These are phyloP conservation scores for Diaporthe batatas DNA, from an alignment of 2,329 filamentous ascomycete species.

Conservation along the genomic window DNA sequence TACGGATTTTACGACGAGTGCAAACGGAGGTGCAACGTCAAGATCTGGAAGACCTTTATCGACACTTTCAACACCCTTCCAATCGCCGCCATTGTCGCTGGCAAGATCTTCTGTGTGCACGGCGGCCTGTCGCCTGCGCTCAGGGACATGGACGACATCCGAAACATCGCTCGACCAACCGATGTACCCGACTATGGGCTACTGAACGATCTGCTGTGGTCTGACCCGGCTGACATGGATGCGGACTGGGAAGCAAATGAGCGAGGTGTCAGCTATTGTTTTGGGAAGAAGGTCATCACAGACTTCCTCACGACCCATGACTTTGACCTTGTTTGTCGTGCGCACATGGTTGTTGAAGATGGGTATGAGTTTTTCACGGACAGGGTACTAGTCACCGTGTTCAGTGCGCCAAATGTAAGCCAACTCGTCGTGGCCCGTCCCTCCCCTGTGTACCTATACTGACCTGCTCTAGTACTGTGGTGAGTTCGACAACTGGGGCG, in stretches of 20 bases:
- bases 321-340: slow-evolving; percentile 96
- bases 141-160: slow-evolving; percentile 98
- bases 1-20: slow-evolving; percentile 99
- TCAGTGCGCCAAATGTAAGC: slow-evolving; percentile 95
- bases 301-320: slow-evolving; percentile 95
- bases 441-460: slow-evolving; percentile 44
- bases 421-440: not conserved
- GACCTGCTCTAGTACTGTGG: slow-evolving; percentile 82
- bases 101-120: slow-evolving; percentile 98
- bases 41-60: slow-evolving; percentile 98
- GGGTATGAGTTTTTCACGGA: slow-evolving; percentile 99
- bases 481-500: slow-evolving; percentile 99
- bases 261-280: slow-evolving; percentile 96
- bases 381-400: slow-evolving; percentile 93
- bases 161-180: slow-evolving; percentile 93
- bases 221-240: slow-evolving; percentile 97
- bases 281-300: slow-evolving; percentile 97
- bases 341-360: slow-evolving; percentile 99
- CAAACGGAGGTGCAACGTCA: slow-evolving; percentile 95
- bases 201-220: slow-evolving; percentile 96
- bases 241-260: slow-evolving; percentile 98
- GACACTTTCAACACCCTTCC: slow-evolving; percentile 97
- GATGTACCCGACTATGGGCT: slow-evolving; percentile 98
- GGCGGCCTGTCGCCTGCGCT: slow-evolving; percentile 93
- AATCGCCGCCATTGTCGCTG: slow-evolving; percentile 95